phyloP scores from a whole-genome alignment of 331 rosid species.

The Saraca asoca region DNA sequence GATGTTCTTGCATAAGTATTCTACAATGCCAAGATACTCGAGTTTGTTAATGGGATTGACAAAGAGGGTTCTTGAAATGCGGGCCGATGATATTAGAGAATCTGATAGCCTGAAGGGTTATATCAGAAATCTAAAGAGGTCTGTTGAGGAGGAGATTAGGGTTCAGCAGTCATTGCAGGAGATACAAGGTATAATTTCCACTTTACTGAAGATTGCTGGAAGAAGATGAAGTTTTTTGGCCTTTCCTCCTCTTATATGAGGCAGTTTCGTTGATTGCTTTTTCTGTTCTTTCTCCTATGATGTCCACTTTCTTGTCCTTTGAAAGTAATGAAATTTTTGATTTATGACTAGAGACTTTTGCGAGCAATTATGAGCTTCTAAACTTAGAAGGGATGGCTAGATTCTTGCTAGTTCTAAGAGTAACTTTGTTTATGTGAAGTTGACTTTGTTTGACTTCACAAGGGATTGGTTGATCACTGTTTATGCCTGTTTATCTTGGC shows the following conservation, averaged over 20 bases:
- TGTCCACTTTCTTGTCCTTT: slow-evolving; percentile 27
- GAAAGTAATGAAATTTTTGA: neutral
- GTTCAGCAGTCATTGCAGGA: slow-evolving; percentile 68
- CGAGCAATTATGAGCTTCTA: slow-evolving; percentile 8
- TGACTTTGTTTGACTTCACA: too few relatives aligned
- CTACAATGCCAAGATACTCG: slow-evolving; percentile 57
- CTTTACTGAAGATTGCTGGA: slow-evolving; percentile 70
- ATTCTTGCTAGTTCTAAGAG: slow-evolving; percentile 6
- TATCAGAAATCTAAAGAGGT: slow-evolving; percentile 66
- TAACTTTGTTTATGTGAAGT: neutral
- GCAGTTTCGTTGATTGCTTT: slow-evolving; percentile 6
- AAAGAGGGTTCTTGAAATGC: slow-evolving; percentile 66
- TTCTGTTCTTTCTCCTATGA: neutral
- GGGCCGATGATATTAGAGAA: slow-evolving; percentile 62
- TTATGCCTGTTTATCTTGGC: too few relatives aligned
- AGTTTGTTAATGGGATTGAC: slow-evolving; percentile 70
- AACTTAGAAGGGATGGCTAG: slow-evolving; percentile 14
- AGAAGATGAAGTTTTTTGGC: slow-evolving; percentile 52
- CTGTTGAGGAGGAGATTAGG: slow-evolving; percentile 70
- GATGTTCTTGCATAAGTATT: slow-evolving; percentile 64
- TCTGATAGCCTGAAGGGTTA: slow-evolving; percentile 51
- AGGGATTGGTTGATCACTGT: too few relatives aligned
- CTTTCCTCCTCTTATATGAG: slow-evolving; percentile 1
- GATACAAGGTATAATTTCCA: slow-evolving; percentile 84
- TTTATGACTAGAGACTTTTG: slow-evolving; percentile 22